Base-by-base conservation (phyloP, 2,329 filamentous ascomycete genomes). In the Hypocrella siamensis region DNA sequence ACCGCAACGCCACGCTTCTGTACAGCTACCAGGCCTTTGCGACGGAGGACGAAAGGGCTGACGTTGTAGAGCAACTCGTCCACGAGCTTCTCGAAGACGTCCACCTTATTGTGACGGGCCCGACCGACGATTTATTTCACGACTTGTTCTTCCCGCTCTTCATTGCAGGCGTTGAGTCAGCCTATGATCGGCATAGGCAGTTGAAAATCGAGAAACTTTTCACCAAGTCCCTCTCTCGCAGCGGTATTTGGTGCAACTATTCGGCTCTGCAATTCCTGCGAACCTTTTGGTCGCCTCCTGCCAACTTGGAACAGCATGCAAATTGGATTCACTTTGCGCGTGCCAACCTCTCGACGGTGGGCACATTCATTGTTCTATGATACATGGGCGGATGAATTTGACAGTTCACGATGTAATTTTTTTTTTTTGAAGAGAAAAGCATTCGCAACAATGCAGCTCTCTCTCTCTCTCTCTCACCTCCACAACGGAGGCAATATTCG, bases 1-100 rank as follows among this genome's bases (percentile, higher is more conserved):
- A 43, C n/a, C 40, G 40, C 21, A 32, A 39, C 24, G 37, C 41
- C 9, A 39, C 32, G 7, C 33, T 43, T 2, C 35, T 43, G 12
- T 43, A 43, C 28, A 37, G 37, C 26, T 42, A 41, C 16, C 40
- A 43, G 21, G 35, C 40, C 5, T 38, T 43, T n/a, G 34, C 34
- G 11, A 28, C 30, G 8, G 18, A 21, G 3, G 16, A 3, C n/a
- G 30, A 35, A 7, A 32, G 26, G 11, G 14, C 17, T 2, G 17
- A 3, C 4, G 14, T 19, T 3, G 17, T 35, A 10, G 10, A 14
- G 6, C 14, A 12, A 14, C 22, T 37, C 4, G 24, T 28, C n/a
- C 17, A 32, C 8, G 17, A 12, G 6, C 26, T 37, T 6, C 30
- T 37, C 4, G 16, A 30, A 5, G 32, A 35, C 26, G 26, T 37